Evolutionary conservation across 2,329 filamentous ascomycete species (phyloP).

Genomic region (Penicillium expansum): DNA sequence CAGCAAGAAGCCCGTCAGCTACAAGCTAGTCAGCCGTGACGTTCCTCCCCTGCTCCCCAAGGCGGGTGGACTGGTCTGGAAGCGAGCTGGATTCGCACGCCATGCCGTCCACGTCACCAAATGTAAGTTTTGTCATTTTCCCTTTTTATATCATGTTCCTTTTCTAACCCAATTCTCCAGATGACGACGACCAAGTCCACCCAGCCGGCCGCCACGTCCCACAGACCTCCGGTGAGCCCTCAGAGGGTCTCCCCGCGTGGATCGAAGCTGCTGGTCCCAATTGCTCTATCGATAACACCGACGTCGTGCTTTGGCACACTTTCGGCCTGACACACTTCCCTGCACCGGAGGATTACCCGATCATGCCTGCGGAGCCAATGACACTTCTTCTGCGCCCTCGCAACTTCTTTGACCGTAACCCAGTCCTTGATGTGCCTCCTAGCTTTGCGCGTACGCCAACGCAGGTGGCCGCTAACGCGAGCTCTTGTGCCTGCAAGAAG

Average conservation of each 20-base stretch:
- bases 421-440: conserved; percentile 75
- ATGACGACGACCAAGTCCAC: conserved; percentile 77
- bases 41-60: conserved; percentile 76
- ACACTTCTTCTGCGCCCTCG: conserved; percentile 73
- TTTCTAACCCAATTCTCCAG: conserved; percentile 43
- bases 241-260: conserved; percentile 71
- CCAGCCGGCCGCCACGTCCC: conserved; percentile 84
- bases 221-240: conserved; percentile 78
- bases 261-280: conserved; percentile 63
- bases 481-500: conserved; percentile 36
- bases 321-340: conserved; percentile 92
- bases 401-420: conserved; percentile 80
- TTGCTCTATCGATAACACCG: conserved; percentile 71
- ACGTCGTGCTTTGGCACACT: conserved; percentile 90
- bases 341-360: conserved; percentile 82
- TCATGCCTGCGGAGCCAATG: conserved; percentile 89
- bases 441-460: conserved; percentile 71
- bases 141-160: neutral
- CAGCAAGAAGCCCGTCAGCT: conserved; percentile 78
- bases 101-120: conserved; percentile 87
- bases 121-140: conserved; percentile 56
- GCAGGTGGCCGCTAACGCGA: conserved; percentile 54
- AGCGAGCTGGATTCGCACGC: conserved; percentile 80
- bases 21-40: conserved; percentile 87
- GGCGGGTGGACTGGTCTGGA: conserved; percentile 79